Evolutionary conservation across 78 protist genomes (phyloP).

Genomic region (Dictyostelium discoideum): DNA sequence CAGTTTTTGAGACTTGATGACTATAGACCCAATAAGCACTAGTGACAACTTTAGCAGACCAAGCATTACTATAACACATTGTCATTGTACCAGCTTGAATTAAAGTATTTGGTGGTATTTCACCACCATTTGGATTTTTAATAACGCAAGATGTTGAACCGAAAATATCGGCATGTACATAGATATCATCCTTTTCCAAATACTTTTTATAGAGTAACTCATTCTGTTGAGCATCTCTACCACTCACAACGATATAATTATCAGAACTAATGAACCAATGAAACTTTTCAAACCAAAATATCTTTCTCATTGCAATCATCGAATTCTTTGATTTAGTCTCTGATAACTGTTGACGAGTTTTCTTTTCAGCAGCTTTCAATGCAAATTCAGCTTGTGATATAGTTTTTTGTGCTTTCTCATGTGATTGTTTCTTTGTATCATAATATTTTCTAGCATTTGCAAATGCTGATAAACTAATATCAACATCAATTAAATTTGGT

Average conservation of each 20-base stretch:
- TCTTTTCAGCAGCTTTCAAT: constrained; percentile 82
- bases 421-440: constrained; percentile 82
- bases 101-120: constrained; percentile 84
- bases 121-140: constrained; percentile 84
- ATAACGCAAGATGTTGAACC: constrained; percentile 94
- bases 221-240: constrained; percentile 97
- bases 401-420: constrained; percentile 89
- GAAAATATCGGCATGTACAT: constrained; percentile 96
- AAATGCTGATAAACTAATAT: constrained; percentile 88
- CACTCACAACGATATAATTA: constrained; percentile 93
- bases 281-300: constrained; percentile 98
- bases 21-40: constrained; percentile 97
- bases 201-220: constrained; percentile 90
- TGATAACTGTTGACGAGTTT: constrained; percentile 33
- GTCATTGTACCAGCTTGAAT: constrained; percentile 90
- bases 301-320: constrained; percentile 85
- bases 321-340: constrained; percentile 22
- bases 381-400: constrained; percentile 83
- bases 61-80: constrained; percentile 88
- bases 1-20: constrained; percentile 95
- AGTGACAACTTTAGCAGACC: constrained; percentile 94
- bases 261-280: constrained; percentile 97
- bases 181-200: constrained; percentile 89
- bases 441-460: constrained; percentile 92
- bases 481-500: constrained; percentile 87